Percentiles rank a stretch among this genome's conserved stretches.
phyloP scores from a whole-genome alignment of 352 stramenopile species.

The Pythium sukuiense region DNA sequence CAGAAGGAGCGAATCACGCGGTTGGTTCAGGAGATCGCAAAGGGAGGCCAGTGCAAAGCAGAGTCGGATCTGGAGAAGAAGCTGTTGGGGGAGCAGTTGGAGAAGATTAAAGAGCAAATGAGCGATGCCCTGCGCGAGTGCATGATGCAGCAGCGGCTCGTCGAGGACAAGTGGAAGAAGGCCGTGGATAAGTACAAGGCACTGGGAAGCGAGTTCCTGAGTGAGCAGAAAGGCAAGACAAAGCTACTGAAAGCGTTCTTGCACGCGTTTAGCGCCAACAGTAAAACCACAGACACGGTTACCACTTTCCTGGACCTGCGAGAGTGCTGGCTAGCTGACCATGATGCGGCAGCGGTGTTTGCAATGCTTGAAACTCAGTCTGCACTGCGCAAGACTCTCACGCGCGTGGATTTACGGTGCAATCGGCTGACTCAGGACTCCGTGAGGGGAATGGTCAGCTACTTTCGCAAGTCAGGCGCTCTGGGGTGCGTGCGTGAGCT shows the following conservation, averaged over 20 bases:
- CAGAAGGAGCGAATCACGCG: constrained; percentile 59
- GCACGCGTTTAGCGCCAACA: constrained; percentile 26
- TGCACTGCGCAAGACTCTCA: constrained; percentile 16
- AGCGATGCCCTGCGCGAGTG: constrained; percentile 36
- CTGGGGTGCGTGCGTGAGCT: constrained; percentile 38
- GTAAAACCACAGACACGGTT: not conserved
- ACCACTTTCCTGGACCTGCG: constrained; percentile 37
- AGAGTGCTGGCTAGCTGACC: constrained; percentile 54
- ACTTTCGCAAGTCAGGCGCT: constrained; percentile 31
- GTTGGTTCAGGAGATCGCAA: constrained; percentile 51
- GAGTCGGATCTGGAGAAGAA: constrained; percentile 53
- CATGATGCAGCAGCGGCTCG: constrained; percentile 35
- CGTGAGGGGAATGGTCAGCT: constrained; percentile 33
- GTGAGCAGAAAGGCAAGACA: constrained; percentile 44
- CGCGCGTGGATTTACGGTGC: constrained; percentile 49
- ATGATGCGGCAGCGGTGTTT: constrained; percentile 45
- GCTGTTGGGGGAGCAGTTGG: constrained; percentile 44
- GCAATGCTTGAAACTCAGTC: constrained; percentile 37
- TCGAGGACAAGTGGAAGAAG: constrained; percentile 37
- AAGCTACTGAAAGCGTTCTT: constrained; percentile 44
- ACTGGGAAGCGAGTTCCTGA: constrained; percentile 42
- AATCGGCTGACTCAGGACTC: constrained; percentile 64
- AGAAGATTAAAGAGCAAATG: constrained; percentile 39
- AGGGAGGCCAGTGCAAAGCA: constrained; percentile 45
- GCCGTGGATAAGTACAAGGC: constrained; percentile 34